Evolutionary conservation across 2,329 filamentous ascomycete species (phyloP).

Genomic region (Ambrosiella beaveri): DNA sequence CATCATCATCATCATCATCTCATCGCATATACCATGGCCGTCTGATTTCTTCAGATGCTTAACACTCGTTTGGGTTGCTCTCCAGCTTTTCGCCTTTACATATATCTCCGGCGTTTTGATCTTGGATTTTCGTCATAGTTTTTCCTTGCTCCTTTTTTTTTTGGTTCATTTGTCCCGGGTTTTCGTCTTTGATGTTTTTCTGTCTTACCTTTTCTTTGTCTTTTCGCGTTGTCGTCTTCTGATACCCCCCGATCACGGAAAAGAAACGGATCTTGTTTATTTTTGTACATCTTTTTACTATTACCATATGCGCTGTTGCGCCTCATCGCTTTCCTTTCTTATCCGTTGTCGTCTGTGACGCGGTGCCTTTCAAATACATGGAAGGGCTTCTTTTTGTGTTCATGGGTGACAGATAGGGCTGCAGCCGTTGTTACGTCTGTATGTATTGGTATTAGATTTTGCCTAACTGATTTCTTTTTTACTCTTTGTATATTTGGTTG

Average conservation of each 20-base stretch:
- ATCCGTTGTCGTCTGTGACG: not conserved
- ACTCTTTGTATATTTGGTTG: not conserved
- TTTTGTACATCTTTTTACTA: constrained; percentile 6
- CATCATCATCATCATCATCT: constrained; percentile 2
- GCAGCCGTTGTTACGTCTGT: not conserved
- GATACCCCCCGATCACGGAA: constrained; percentile 4
- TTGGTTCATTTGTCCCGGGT: not conserved
- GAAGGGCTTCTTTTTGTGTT: not conserved
- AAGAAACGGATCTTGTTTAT: constrained; percentile 2
- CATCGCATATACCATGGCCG: not conserved
- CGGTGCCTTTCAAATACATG: not conserved
- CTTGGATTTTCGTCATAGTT: not conserved
- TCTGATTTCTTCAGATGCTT: not conserved
- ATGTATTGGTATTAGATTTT: not conserved
- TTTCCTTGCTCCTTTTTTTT: not conserved
- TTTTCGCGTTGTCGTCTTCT: not conserved
- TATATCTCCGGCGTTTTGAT: not conserved
- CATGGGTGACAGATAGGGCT: not conserved
- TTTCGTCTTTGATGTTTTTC: not conserved
- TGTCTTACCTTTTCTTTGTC: not conserved
- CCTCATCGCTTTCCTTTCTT: not conserved
- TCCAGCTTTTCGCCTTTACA: not conserved
- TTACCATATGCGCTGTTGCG: not conserved
- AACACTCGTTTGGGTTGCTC: not conserved
- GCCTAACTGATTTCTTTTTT: not conserved